These are phyloP conservation scores for Penicillium carneum DNA, from an alignment of 2,329 filamentous ascomycete species.

Conservation along the genomic window DNA sequence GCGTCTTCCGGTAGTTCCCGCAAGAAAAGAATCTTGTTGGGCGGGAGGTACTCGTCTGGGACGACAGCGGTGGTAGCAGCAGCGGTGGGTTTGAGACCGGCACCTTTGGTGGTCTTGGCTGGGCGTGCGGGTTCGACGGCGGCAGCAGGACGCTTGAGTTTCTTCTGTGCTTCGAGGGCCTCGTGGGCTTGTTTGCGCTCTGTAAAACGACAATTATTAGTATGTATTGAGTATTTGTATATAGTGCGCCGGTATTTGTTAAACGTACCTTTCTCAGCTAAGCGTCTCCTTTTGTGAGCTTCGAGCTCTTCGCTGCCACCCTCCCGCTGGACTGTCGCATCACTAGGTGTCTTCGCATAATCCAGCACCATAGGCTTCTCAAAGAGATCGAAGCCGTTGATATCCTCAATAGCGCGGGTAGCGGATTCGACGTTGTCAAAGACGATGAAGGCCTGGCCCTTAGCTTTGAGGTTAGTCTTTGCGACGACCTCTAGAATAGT, in stretches of 20 bases:
- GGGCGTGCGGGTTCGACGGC: constrained; percentile 63
- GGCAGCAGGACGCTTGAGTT: constrained; percentile 70
- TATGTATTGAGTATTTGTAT: neutral
- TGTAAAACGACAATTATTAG: constrained; percentile 40
- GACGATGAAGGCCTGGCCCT: constrained; percentile 94
- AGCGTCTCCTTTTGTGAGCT: constrained; percentile 78
- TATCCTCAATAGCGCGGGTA: constrained; percentile 79
- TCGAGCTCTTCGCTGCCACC: constrained; percentile 85
- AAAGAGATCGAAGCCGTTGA: constrained; percentile 91
- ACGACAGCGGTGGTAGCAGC: constrained; percentile 74
- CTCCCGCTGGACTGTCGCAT: constrained; percentile 79
- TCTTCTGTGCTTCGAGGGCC: constrained; percentile 78
- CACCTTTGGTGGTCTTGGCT: constrained; percentile 72
- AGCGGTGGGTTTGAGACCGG: constrained; percentile 78
- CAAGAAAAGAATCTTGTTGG: constrained; percentile 95
- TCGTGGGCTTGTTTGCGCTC: constrained; percentile 83
- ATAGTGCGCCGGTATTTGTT: neutral
- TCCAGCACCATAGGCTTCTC: constrained; percentile 87
- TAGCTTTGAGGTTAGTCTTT: constrained; percentile 88
- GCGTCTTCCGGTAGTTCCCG: constrained; percentile 90
- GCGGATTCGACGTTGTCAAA: constrained; percentile 85
- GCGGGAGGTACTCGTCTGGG: constrained; percentile 96
- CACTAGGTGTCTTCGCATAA: constrained; percentile 81
- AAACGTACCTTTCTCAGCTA: constrained; percentile 83
- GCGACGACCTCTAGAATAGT: constrained; percentile 82